phyloP scores from a whole-genome alignment of 1,284 basidiomycete species.

The Dichomitus squalens region DNA sequence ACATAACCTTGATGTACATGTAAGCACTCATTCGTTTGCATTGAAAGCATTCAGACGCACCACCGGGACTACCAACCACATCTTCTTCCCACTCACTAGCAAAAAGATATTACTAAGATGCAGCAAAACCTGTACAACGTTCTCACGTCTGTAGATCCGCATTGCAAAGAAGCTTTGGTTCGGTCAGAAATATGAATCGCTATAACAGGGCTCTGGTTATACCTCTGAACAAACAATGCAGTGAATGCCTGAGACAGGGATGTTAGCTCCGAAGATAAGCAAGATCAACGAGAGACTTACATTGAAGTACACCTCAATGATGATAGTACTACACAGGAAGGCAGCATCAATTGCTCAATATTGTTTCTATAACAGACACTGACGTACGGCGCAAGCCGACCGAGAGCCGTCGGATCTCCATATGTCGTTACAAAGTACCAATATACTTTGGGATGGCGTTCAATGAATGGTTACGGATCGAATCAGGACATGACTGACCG shows the following conservation, averaged over 20 bases:
- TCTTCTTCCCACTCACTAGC: conserved; percentile 49
- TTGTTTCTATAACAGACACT: neutral
- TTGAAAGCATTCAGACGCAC: conserved; percentile 33
- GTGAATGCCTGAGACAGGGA: conserved; percentile 44
- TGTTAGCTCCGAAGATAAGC: neutral
- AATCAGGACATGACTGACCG: conserved; percentile 42
- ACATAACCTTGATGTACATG: conserved; percentile 32
- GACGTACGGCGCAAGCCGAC: conserved; percentile 2
- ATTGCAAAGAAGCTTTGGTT: conserved; percentile 46
- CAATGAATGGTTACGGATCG: too few relatives aligned
- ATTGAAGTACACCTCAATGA: conserved; percentile 58
- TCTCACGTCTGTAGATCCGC: conserved; percentile 46
- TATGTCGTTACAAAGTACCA: conserved; percentile 54
- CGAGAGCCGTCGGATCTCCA: conserved; percentile 37
- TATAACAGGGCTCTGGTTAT: conserved; percentile 10
- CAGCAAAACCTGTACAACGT: neutral
- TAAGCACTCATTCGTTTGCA: neutral
- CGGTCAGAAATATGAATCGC: neutral
- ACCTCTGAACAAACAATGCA: conserved; percentile 56
- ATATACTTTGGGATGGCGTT: conserved; percentile 41
- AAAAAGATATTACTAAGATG: neutral
- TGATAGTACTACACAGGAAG: conserved; percentile 42
- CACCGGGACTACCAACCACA: conserved; percentile 39
- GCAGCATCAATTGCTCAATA: neutral
- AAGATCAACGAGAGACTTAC: conserved; percentile 30